Conservation (phyloP, 2,329 filamentous ascomycete genomes). For the Exophiala sideris region DNA sequence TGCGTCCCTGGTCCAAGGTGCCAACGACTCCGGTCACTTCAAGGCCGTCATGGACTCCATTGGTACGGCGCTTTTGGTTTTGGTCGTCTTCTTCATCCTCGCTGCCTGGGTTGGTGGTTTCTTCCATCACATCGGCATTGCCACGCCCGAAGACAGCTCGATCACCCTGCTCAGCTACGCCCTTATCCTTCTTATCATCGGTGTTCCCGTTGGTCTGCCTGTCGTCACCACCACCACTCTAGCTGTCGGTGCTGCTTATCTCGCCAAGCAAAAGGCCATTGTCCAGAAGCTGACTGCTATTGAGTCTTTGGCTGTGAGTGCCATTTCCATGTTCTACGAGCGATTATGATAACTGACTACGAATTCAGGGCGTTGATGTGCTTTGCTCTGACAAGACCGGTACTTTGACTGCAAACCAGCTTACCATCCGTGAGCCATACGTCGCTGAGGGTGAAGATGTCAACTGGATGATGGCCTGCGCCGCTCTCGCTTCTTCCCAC, state of each 20-base stretch:
- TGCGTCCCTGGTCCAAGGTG: constrained; percentile 69
- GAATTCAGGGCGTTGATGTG: constrained; percentile 61
- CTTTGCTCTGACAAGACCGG: constrained; percentile 81
- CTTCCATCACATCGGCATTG: constrained; percentile 67
- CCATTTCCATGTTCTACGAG: not conserved
- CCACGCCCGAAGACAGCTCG: constrained; percentile 55
- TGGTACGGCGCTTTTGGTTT: constrained; percentile 67
- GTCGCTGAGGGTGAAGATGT: constrained; percentile 73
- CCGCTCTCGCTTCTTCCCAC: constrained; percentile 72
- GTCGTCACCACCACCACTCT: constrained; percentile 76
- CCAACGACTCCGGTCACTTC: constrained; percentile 73
- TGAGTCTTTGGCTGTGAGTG: constrained; percentile 63
- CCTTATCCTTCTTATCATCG: constrained; percentile 69
- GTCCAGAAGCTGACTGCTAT: constrained; percentile 78
- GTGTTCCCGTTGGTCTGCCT: constrained; percentile 75
- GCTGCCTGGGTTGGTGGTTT: constrained; percentile 74
- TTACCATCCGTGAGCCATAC: constrained; percentile 73
- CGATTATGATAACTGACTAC: constrained; percentile 2
- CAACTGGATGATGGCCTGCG: constrained; percentile 82
- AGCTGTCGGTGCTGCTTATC: constrained; percentile 72
- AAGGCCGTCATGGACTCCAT: constrained; percentile 83
- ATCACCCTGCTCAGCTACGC: constrained; percentile 66
- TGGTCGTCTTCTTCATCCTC: constrained; percentile 75
- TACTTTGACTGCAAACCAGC: constrained; percentile 71
- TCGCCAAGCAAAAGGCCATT: constrained; percentile 74